These are phyloP conservation scores for Sanghuangporus sanghuang DNA, from an alignment of 1,284 basidiomycete genomes.

Conservation along the genomic window DNA sequence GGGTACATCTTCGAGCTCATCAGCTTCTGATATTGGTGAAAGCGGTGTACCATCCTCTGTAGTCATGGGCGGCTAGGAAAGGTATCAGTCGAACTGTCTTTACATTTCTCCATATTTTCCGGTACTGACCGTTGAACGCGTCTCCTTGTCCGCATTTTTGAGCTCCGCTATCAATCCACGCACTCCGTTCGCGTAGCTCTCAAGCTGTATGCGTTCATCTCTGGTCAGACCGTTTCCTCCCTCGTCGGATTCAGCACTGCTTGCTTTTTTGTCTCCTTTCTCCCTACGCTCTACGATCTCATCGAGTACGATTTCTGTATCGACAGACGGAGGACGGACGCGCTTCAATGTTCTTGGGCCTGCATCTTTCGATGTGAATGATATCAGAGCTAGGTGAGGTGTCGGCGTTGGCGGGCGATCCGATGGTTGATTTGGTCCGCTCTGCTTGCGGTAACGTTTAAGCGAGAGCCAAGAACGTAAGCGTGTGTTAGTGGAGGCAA, in stretches of 20 bases:
- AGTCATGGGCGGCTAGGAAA: constrained; percentile 1
- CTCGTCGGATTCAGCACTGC: not conserved
- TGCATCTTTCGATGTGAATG: not conserved
- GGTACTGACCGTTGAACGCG: not conserved
- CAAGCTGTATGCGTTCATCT: not conserved
- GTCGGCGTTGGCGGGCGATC: constrained; percentile 1
- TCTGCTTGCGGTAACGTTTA: not conserved
- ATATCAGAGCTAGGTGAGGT: not conserved
- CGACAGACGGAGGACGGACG: not conserved
- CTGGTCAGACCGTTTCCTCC: not conserved
- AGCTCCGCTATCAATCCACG: constrained; percentile 6
- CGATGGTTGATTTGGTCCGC: not conserved
- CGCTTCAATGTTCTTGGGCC: not conserved
- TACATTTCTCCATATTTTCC: too few species aligned
- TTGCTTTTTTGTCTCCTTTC: not conserved
- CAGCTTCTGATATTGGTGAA: constrained; percentile 1
- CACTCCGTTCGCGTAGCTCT: not conserved
- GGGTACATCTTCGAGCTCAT: not conserved
- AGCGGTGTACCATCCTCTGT: constrained; percentile 1
- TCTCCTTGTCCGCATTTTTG: not conserved
- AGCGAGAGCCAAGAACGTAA: not conserved
- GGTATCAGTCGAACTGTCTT: not conserved
- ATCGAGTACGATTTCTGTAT: not conserved
- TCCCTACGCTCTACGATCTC: not conserved
- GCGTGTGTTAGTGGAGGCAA: not conserved